phyloP scores from a whole-genome alignment of 2,329 filamentous ascomycete species.

The Amauroascus niger region DNA sequence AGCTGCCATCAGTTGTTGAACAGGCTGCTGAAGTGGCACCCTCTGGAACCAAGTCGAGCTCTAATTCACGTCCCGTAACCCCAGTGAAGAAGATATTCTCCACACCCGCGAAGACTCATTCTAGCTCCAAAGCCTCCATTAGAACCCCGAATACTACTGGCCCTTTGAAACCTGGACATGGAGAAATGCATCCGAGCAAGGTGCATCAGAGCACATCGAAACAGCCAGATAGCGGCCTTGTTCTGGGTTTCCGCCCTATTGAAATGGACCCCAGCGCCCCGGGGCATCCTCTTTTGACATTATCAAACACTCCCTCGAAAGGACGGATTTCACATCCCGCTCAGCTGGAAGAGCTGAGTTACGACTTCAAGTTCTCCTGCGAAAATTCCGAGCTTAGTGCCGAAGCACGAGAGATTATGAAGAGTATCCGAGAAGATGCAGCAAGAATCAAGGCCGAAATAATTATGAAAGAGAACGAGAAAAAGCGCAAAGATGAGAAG shows the following conservation, averaged over 20 bases:
- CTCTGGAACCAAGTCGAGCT: slow-evolving; percentile 21
- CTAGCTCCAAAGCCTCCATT: slow-evolving; percentile 29
- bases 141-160: slow-evolving; percentile 56
- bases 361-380: slow-evolving; percentile 39
- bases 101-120: slow-evolving; percentile 22
- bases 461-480: slow-evolving; percentile 50
- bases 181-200: slow-evolving; percentile 88
- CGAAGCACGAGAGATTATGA: slow-evolving; percentile 49
- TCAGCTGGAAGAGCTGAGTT: slow-evolving; percentile 36
- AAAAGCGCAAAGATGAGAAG: slow-evolving; percentile 39
- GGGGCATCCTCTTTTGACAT: slow-evolving; percentile 16
- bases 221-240: slow-evolving; percentile 66
- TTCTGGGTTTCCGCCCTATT: slow-evolving; percentile 73
- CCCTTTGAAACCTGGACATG: slow-evolving; percentile 58
- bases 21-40: slow-evolving; percentile 35
- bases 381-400: slow-evolving; percentile 39
- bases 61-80: slow-evolving; percentile 16
- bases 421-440: slow-evolving; percentile 62
- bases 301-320: slow-evolving; percentile 38
- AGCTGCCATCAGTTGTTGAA: slow-evolving; percentile 40
- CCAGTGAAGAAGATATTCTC: slow-evolving; percentile 26
- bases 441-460: slow-evolving; percentile 61
- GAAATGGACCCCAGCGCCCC: slow-evolving; percentile 34
- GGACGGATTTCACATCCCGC: slow-evolving; percentile 26
- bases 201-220: slow-evolving; percentile 65